A percentile compares a stretch with the other conserved stretches of the same genome.
Evolutionary conservation across 2,329 filamentous ascomycete species (phyloP).

Genomic region (Diaporthe sp.): DNA sequence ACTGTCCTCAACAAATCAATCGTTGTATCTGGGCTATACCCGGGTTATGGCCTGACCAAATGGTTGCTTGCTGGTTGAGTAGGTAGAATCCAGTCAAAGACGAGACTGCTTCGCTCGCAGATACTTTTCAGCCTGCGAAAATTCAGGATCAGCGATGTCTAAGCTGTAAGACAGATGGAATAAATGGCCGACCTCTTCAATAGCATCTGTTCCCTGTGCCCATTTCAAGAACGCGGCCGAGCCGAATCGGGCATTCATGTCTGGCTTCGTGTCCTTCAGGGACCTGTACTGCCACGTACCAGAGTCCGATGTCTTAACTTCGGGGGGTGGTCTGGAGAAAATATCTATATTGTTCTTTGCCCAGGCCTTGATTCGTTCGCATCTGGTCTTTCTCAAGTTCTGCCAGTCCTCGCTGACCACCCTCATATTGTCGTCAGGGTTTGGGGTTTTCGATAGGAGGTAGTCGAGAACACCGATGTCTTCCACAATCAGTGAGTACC

Average conservation of each 20-base stretch:
- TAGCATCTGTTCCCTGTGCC: slow-evolving; percentile 22
- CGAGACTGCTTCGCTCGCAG: neutral
- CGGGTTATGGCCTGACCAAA: neutral
- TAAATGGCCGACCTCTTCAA: slow-evolving; percentile 21
- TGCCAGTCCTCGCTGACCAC: slow-evolving; percentile 32
- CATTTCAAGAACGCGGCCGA: slow-evolving; percentile 24
- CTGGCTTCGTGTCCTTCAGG: slow-evolving; percentile 1
- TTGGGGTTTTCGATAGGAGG: neutral
- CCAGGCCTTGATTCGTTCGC: slow-evolving; percentile 37
- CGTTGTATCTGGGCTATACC: too few species aligned
- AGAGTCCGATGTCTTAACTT: neutral
- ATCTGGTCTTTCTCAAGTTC: slow-evolving; percentile 37
- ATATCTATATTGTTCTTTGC: slow-evolving; percentile 34
- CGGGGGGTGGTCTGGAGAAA: neutral
- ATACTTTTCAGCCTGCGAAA: neutral
- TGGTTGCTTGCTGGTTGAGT: neutral
- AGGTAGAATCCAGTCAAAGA: neutral
- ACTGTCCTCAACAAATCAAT: too few species aligned
- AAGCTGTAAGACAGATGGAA: neutral
- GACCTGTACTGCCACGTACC: slow-evolving; percentile 8
- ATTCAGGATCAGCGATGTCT: neutral
- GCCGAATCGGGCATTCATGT: slow-evolving; percentile 21
- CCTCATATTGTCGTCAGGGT: neutral
- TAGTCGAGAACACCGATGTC: slow-evolving; percentile 30
- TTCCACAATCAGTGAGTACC: slow-evolving; percentile 27